Evolutionary conservation across 768 basidiomycete genomes (phyloP).

Genomic region (Solioccasus polychromus): DNA sequence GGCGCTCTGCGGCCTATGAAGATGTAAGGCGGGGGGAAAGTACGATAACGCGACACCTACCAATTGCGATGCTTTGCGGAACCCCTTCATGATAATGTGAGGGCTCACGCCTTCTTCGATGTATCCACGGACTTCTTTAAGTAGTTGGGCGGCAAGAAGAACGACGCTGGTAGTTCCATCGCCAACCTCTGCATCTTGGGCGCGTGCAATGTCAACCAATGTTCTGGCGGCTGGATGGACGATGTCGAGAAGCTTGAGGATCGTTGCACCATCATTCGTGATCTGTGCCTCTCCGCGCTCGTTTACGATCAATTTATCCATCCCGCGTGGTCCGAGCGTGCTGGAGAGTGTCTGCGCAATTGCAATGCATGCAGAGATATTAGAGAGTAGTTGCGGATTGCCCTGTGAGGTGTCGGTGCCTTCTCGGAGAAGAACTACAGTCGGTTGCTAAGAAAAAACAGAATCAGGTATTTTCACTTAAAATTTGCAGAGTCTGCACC

Average conservation of each 20-base stretch:
- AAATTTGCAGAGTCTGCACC: constrained; percentile 38
- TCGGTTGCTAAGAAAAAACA: constrained; percentile 76
- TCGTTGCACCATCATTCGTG: constrained; percentile 99
- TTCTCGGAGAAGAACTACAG: constrained; percentile 92
- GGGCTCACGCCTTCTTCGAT: constrained; percentile 98
- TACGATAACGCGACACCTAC: constrained; percentile 43
- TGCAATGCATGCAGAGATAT: constrained; percentile 95
- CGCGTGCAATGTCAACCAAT: constrained; percentile 96
- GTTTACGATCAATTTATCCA: constrained; percentile 97
- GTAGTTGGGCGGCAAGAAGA: constrained; percentile 86
- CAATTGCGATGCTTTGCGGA: constrained; percentile 81
- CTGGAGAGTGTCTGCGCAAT: constrained; percentile 88
- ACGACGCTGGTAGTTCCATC: constrained; percentile 98
- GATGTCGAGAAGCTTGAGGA: constrained; percentile 95
- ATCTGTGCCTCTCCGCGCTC: constrained; percentile 96
- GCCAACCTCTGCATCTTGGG: constrained; percentile 97
- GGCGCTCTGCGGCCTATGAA: constrained; percentile 74
- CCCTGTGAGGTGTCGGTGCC: constrained; percentile 97
- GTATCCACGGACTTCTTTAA: constrained; percentile 88
- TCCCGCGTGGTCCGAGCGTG: constrained; percentile 96
- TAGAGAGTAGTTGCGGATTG: constrained; percentile 86
- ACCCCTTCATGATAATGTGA: constrained; percentile 97
- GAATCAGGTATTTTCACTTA: constrained; percentile 11
- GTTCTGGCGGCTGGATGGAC: constrained; percentile 97
- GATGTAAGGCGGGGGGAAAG: constrained; percentile 8